Conservation (phyloP, 2,329 filamentous ascomycete genomes). For the Trichoderma hamatum region DNA sequence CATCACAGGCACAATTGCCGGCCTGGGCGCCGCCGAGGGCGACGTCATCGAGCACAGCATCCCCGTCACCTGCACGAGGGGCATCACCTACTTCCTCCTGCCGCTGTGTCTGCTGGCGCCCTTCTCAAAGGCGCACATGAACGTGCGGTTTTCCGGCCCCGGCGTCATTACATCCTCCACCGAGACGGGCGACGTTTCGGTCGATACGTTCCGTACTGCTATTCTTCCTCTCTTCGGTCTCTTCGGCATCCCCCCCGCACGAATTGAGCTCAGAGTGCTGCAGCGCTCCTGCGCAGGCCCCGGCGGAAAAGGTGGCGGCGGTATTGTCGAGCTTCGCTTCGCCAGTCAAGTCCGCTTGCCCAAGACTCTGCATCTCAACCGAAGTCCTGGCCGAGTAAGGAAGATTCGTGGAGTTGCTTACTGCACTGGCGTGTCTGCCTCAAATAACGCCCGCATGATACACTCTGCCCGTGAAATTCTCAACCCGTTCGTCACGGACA, state of each 20-base stretch:
- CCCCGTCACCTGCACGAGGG: conserved; percentile 74
- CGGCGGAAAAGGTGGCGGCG: conserved; percentile 78
- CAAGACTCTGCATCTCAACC: conserved; percentile 85
- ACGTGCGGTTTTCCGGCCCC: conserved; percentile 84
- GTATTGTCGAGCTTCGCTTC: conserved; percentile 91
- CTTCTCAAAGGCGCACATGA: conserved; percentile 89
- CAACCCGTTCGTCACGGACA: conserved; percentile 83
- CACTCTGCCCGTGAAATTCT: conserved; percentile 84
- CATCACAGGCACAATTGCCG: conserved; percentile 81
- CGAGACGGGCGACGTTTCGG: conserved; percentile 80
- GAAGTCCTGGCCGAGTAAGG: conserved; percentile 83
- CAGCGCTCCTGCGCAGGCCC: conserved; percentile 76
- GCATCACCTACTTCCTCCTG: conserved; percentile 88
- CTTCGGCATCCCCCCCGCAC: conserved; percentile 79
- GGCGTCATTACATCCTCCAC: conserved; percentile 92
- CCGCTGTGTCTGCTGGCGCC: conserved; percentile 88
- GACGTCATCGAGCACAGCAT: conserved; percentile 82
- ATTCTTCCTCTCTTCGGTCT: conserved; percentile 86
- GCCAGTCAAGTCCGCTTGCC: conserved; percentile 91
- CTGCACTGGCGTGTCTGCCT: conserved; percentile 85
- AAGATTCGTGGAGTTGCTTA: conserved; percentile 92
- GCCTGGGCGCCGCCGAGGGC: conserved; percentile 68
- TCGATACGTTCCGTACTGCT: conserved; percentile 91
- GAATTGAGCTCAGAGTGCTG: conserved; percentile 84
- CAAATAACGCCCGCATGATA: conserved; percentile 95